A percentile compares a stretch with the other conserved stretches of the same genome.
Evolutionary conservation across 306 rosid species (phyloP).

Genomic region (Abrus pulchellus): DNA sequence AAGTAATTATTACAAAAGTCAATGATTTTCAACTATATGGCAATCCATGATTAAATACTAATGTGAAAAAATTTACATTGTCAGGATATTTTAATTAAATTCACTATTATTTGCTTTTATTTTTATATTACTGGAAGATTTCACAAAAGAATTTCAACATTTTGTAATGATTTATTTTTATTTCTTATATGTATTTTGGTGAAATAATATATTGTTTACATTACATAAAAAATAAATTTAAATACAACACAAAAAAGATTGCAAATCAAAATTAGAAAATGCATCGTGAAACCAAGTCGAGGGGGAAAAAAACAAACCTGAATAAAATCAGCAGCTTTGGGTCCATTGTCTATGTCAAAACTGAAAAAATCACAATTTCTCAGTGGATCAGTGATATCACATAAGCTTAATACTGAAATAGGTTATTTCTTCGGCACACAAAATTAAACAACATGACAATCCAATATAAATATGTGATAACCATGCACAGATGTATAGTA

Average conservation of each 20-base stretch:
- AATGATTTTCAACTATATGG: too few relatives aligned
- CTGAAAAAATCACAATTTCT: constrained; percentile 56
- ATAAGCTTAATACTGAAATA: neutral
- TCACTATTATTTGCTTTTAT: too few relatives aligned
- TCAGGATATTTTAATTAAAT: too few relatives aligned
- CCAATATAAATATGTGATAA: constrained; percentile 26
- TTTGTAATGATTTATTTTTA: neutral
- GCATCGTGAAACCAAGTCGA: constrained; percentile 21
- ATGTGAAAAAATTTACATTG: too few relatives aligned
- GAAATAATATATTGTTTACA: constrained; percentile 4
- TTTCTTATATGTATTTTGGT: neutral
- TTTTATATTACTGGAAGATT: too few relatives aligned
- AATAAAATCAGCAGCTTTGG: constrained; percentile 90
- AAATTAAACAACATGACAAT: constrained; percentile 25
- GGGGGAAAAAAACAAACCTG: constrained; percentile 66
- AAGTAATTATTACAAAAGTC: too few relatives aligned
- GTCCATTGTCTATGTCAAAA: constrained; percentile 91
- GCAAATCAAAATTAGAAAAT: constrained; percentile 26
- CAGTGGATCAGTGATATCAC: constrained; percentile 15
- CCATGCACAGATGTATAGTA: constrained; percentile 12
- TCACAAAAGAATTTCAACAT: neutral
- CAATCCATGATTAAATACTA: too few relatives aligned
- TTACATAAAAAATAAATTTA: neutral
- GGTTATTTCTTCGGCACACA: constrained; percentile 4
- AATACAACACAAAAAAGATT: neutral